Evolutionary conservation across 2,329 filamentous ascomycete species (phyloP).

Genomic region (Colletotrichum camelliae): DNA sequence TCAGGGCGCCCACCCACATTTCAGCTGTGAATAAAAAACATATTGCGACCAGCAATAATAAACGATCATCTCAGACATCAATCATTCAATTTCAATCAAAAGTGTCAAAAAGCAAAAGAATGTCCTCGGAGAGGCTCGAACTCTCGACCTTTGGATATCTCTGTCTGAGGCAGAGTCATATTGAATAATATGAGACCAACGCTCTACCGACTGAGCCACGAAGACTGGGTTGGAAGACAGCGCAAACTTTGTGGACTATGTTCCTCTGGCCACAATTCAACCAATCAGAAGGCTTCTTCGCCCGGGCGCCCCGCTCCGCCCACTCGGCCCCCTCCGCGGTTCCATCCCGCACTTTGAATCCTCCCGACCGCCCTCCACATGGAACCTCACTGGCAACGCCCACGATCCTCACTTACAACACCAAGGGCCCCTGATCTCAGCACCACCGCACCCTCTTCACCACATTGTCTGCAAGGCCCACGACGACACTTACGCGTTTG

Average conservation of each 20-base stretch:
- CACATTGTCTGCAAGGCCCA: not conserved
- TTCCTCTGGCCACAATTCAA: rapidly evolving
- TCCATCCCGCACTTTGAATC: not conserved
- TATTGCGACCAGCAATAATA: not conserved
- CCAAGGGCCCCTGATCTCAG: not conserved
- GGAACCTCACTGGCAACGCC: not conserved
- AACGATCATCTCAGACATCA: too few relatives aligned
- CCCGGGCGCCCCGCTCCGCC: not conserved
- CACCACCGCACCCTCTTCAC: not conserved
- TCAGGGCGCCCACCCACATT: too few relatives aligned
- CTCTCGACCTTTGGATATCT: constrained; percentile 21
- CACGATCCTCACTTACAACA: not conserved
- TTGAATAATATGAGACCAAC: constrained; percentile 16
- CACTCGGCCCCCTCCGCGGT: not conserved
- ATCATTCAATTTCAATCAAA: too few relatives aligned
- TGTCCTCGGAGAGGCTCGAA: constrained; percentile 22
- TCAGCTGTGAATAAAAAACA: not conserved
- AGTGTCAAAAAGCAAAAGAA: not conserved
- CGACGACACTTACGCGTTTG: constrained; percentile 12
- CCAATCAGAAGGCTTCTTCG: not conserved
- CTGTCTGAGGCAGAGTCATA: not conserved
- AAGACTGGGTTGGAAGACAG: not conserved
- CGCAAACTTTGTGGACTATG: not conserved
- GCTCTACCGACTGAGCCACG: constrained; percentile 22
- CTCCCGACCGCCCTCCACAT: not conserved